These are phyloP conservation scores for Phytophthora sp. DNA, from an alignment of 352 stramenopile species.

Conservation along the genomic window DNA sequence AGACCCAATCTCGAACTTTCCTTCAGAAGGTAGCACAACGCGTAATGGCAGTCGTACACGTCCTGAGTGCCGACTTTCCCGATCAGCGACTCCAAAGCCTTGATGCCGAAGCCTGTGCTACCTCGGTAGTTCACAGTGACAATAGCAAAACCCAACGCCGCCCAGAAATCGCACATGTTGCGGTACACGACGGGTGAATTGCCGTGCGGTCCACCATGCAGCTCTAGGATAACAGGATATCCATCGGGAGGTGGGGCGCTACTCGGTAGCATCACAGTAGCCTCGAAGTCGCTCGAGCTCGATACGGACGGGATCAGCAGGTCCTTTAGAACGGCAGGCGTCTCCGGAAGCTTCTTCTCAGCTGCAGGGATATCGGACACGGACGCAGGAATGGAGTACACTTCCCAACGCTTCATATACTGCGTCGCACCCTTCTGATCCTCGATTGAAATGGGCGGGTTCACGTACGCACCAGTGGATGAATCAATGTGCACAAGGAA, in stretches of 20 bases:
- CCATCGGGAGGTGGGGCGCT: constrained; percentile 35
- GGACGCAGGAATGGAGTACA: constrained; percentile 55
- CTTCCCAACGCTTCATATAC: constrained; percentile 67
- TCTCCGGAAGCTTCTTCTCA: constrained; percentile 38
- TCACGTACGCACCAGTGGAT: constrained; percentile 44
- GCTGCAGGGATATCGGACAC: constrained; percentile 53
- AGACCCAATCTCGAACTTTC: constrained; percentile 48
- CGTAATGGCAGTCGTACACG: constrained; percentile 93
- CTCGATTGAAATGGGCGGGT: constrained; percentile 47
- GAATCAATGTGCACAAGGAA: constrained; percentile 60
- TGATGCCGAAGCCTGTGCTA: constrained; percentile 93
- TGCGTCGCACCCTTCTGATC: constrained; percentile 43
- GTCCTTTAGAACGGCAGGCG: constrained; percentile 39
- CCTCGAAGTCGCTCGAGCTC: constrained; percentile 73
- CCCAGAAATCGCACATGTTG: constrained; percentile 90
- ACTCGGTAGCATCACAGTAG: constrained; percentile 73
- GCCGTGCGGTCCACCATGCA: constrained; percentile 94
- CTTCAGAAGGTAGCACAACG: constrained; percentile 73
- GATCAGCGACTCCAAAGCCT: constrained; percentile 89
- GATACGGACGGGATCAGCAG: constrained; percentile 56
- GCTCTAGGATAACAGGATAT: constrained; percentile 81
- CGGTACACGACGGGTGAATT: constrained; percentile 89
- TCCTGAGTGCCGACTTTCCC: constrained; percentile 92
- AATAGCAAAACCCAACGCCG: constrained; percentile 89
- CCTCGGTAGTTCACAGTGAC: constrained; percentile 96